Evolutionary conservation across 176 grass and related monocot species (phyloP), one percentile per base, ranked within the genome.

Genomic region (Carex cristatella): DNA sequence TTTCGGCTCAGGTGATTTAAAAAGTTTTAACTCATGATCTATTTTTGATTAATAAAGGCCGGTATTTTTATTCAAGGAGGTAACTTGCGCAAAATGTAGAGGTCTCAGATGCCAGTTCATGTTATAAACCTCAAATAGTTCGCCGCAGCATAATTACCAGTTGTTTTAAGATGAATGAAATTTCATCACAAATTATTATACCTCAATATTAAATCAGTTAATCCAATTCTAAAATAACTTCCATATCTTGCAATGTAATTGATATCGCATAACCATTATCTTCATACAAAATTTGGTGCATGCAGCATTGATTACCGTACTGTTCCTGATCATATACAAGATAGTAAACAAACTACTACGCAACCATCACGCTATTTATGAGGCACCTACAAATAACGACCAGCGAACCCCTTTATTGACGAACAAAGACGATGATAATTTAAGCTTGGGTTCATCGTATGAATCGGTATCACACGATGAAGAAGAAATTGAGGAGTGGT

Each of bases 401-500:
- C 61, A 57, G 79, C 84, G 70, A 70, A 42, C 27, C 58, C 55
- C 92, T 6, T 70, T 92, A 23, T 56, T 94, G 64, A 49, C 80
- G 46, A 85, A 61, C 82, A 92, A 97, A 84, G 94, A 95, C 0
- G 93, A 92, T 0, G 94, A 91, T 3, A 71, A 60, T 69, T 53
- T 1, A 35, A 97, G 92, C 90, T 82, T 92, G 87, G 94, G 94
- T 62, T 97, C 94, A 35, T 92, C 92, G 13, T 94, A 92, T 76
- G 94, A 97, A n/a, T 94, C 92, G 11, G 85, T 91, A 11, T 97
- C 94, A 15, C 64, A 90, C 65, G 88, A 92, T 38, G 90, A 49
- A 19, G 91, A 89, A 58, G 89, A 85, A 16, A 79, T 66, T 11
- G 86, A 73, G 10, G 91, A 61, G 16, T 35, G 15, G 40, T 35